These are phyloP conservation scores for Moricandia moricandioides DNA, from an alignment of 345 rosid species.

Conservation along the genomic window DNA sequence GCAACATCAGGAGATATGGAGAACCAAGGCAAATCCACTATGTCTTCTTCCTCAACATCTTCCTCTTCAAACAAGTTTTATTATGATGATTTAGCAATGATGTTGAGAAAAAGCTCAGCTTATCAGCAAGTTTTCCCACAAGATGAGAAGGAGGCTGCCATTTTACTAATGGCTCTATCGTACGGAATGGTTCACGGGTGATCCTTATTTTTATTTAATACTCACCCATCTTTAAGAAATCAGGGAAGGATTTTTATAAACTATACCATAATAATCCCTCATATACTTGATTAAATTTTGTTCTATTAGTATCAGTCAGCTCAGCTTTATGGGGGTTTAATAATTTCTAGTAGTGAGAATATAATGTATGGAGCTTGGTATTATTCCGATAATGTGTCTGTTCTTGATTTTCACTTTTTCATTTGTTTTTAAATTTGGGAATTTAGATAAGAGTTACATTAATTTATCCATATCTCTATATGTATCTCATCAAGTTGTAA, in stretches of 20 bases:
- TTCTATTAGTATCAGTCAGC: neutral
- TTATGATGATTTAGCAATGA: conserved; percentile 60
- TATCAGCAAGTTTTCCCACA: conserved; percentile 75
- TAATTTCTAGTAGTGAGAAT: neutral
- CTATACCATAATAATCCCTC: neutral
- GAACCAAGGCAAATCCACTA: conserved; percentile 7
- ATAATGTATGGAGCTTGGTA: neutral
- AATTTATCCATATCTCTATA: neutral
- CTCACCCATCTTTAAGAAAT: neutral
- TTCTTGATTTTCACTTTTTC: conserved; percentile 6
- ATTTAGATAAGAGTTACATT: neutral
- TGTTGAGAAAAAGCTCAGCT: conserved; percentile 61
- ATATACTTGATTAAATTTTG: conserved; percentile 1
- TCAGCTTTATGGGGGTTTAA: neutral
- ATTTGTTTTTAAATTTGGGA: neutral
- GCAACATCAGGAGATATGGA: neutral
- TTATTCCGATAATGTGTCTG: neutral
- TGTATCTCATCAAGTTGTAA: neutral
- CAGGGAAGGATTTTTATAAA: neutral
- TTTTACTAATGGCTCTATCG: conserved; percentile 86
- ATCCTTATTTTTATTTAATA: neutral
- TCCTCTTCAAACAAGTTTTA: conserved; percentile 38
- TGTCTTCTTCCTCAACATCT: conserved; percentile 10
- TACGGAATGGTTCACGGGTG: conserved; percentile 69
- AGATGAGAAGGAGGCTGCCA: conserved; percentile 90